Evolutionary conservation across 2,329 filamentous ascomycete genomes (phyloP), one percentile per base, ranked within the genome.

Genomic region (Pseudocercospora ulei): DNA sequence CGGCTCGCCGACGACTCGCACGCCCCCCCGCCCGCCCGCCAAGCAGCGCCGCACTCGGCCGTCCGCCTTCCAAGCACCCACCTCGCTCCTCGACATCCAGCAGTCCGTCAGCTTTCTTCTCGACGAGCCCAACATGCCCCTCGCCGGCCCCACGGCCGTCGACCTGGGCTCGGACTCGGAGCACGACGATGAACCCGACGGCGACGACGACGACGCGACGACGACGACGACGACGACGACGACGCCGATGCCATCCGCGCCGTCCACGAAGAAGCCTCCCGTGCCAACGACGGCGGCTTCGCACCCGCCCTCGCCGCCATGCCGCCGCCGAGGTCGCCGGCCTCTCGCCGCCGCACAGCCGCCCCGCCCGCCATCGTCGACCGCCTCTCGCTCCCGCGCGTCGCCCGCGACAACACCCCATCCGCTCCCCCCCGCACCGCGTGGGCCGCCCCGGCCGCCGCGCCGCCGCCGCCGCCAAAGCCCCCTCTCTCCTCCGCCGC

Each of bases 61-160:
- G 4, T 65, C 75, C 11, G 55, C 56, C 3, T 60, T 64, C 63
- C 29, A 64, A 60, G 85, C 78, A 52, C 84, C 86, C 0, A 70
- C 79, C 3, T 82, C 78, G 11, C 66, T 93, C 6, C 76, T 78
- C 17, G 84, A 95, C 55, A 81, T 95, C 46, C 78, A 85, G 40
- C 76, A 88, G 58, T 84, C 82, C 0, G 67, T 95, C 4, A 92
- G 83, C 3, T 82, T 80, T 59, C 71, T 95, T 6, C 77, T 94
- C 9, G 86, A 93, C 35, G 72, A 74, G 24, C 68, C 68, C 11
- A 56, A 66, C 33, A 31, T 48, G 16, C 35, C 29, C 1, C 22
- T 41, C 9, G 47, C 41, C 14, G 54, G 42, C 4, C 48, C 54
- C 4, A 52, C 59, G 14, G 76, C 82, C 27, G 72, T 75, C 16